These are phyloP conservation scores for Osmanthus fragrans DNA, from an alignment of 257 asterid species.

Conservation along the genomic window DNA sequence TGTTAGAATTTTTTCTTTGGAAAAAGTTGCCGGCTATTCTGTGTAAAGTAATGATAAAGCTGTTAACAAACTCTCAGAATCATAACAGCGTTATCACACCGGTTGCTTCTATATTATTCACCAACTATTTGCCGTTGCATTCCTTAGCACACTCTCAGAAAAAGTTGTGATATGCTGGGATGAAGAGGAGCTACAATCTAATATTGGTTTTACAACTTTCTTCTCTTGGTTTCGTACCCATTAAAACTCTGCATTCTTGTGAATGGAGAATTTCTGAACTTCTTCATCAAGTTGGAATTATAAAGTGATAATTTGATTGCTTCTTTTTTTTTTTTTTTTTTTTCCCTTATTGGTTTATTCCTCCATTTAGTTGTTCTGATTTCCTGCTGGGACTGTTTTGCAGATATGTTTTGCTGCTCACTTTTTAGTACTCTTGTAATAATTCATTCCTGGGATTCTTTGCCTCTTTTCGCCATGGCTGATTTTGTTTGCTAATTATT, in stretches of 20 bases:
- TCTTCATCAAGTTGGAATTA: neutral
- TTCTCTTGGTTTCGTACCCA: neutral
- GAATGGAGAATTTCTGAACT: neutral
- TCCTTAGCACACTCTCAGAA: neutral
- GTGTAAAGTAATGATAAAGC: neutral
- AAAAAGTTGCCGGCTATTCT: neutral
- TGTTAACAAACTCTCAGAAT: neutral
- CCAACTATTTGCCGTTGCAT: neutral
- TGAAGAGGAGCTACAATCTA: neutral
- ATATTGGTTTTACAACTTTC: neutral
- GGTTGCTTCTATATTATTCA: neutral
- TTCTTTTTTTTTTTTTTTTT: neutral
- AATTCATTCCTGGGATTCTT: conserved; percentile 3
- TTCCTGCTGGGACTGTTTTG: neutral
- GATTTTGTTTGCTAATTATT: conserved; percentile 7
- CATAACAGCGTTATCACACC: neutral
- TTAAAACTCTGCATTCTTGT: neutral
- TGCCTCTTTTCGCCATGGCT: neutral
- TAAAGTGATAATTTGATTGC: neutral
- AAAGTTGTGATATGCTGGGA: neutral
- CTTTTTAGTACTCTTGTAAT: neutral
- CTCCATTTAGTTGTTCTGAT: neutral
- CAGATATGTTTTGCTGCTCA: neutral
- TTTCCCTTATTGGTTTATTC: neutral
- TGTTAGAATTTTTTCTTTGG: neutral